Evolutionary conservation across 1,284 basidiomycete genomes (phyloP), one percentile per base, ranked within the genome.

Genomic region (Jaminaea rosea): DNA sequence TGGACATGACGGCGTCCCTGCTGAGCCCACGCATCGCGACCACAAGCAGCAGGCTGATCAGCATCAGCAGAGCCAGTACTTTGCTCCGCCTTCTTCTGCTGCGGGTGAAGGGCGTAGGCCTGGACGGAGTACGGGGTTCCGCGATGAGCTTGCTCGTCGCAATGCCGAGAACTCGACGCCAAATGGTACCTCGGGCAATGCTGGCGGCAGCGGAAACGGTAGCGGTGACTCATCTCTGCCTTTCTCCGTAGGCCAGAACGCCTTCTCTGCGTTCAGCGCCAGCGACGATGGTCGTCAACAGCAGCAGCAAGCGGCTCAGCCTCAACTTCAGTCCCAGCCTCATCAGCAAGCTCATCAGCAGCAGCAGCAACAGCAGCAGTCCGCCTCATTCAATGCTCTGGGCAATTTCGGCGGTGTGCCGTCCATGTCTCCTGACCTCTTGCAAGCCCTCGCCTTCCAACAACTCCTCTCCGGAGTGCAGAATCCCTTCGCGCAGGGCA

Each of bases 381-480:
- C 39, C 23, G n/a, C n/a, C n/a, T n/a, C n/a, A n/a, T n/a, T n/a
- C n/a, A n/a, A n/a, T n/a, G n/a, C n/a, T n/a, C n/a, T n/a, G n/a
- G n/a, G n/a, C n/a, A n/a, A n/a, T n/a, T n/a, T n/a, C n/a, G n/a
- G n/a, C n/a, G 39, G 39, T 4, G 5, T 42, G 39, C 39, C 46
- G 10, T 21, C 15, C 46, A 19, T 21, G 11, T 31, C 26, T 15
- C 26, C 10, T 3, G 69, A 72, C 49, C 58, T 72, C 50, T 65
- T 66, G 5, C 69, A 66, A 5, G 64, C 65, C 19, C 53, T 72
- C n/a, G 69, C 69, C n/a, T 51, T 72, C 19, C 69, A 72, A 53
- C 67, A 72, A 46, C 56, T 72, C 10, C 52, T 72, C 13, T 55
- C 62, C 29, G 39, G 39, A n/a, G n/a, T n/a, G n/a, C 60, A 58